Conservation (phyloP, 208 protist species). For the Crithidia fasciculata region DNA sequence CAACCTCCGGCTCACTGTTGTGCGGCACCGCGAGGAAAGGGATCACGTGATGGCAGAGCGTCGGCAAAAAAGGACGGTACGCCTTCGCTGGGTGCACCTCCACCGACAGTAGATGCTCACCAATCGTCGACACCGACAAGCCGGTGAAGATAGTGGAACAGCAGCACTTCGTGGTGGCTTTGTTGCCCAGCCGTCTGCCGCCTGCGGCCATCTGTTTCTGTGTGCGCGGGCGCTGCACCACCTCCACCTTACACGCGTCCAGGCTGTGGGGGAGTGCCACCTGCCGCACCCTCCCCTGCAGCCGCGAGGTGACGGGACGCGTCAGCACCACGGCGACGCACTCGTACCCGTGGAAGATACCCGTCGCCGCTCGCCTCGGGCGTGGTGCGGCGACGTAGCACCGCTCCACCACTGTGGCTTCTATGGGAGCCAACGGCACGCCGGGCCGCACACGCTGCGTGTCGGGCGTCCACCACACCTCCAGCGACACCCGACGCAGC, state of each 20-base stretch:
- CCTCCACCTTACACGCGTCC: neutral
- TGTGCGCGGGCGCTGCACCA: too few species aligned
- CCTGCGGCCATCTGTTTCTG: too few species aligned
- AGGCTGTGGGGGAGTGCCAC: slow-evolving; percentile 26
- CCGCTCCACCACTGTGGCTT: slow-evolving; percentile 48
- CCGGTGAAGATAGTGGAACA: slow-evolving; percentile 38
- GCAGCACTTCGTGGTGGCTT: too few species aligned
- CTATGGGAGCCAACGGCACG: slow-evolving; percentile 48
- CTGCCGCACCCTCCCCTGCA: slow-evolving; percentile 33
- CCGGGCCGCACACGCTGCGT: slow-evolving; percentile 49
- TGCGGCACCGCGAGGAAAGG: slow-evolving; percentile 74
- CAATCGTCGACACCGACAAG: slow-evolving; percentile 39
- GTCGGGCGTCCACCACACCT: slow-evolving; percentile 68
- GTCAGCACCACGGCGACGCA: slow-evolving; percentile 46
- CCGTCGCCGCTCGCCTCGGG: neutral
- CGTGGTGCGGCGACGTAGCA: neutral
- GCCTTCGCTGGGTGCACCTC: slow-evolving; percentile 45
- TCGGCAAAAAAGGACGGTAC: slow-evolving; percentile 68
- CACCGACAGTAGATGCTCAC: slow-evolving; percentile 73
- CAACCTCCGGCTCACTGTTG: too few species aligned
- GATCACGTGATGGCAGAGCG: slow-evolving; percentile 50
- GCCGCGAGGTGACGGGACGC: slow-evolving; percentile 44
- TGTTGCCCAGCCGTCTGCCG: neutral
- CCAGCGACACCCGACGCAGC: slow-evolving; percentile 46
- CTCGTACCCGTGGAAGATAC: slow-evolving; percentile 53